Conservation (phyloP, 345 rosid species). For the Linum trigynum region DNA sequence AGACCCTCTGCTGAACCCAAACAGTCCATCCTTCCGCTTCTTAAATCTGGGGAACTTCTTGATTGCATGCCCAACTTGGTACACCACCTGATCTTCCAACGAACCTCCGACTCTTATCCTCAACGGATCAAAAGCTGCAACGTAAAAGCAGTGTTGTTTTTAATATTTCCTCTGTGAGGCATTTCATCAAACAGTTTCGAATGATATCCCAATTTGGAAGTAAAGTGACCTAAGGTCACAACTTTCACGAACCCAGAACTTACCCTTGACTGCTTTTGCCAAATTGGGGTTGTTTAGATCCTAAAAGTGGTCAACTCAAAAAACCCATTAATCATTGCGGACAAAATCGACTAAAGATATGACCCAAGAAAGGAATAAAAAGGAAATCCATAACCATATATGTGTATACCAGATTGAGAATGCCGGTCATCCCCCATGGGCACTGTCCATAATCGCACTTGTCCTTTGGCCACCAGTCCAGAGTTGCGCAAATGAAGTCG, state of each 20-base stretch:
- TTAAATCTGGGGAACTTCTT: slow-evolving; percentile 29
- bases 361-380: not conserved
- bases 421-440: slow-evolving; percentile 51
- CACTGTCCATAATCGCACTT: slow-evolving; percentile 51
- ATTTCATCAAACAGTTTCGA: not conserved
- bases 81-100: slow-evolving; percentile 43
- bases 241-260: not conserved
- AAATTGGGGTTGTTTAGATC: slow-evolving; percentile 42
- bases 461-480: slow-evolving; percentile 58
- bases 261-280: slow-evolving; percentile 45
- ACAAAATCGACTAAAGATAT: not conserved
- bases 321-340: not conserved
- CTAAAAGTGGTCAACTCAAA: slow-evolving; percentile 13
- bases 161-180: not conserved
- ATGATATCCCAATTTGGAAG: not conserved
- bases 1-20: slow-evolving; percentile 45
- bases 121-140: slow-evolving; percentile 37
- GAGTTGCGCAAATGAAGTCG: slow-evolving; percentile 45
- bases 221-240: not conserved
- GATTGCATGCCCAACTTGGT: slow-evolving; percentile 26
- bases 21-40: slow-evolving; percentile 17
- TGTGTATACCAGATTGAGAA: slow-evolving; percentile 34
- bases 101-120: slow-evolving; percentile 43
- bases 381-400: not conserved
- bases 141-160: not conserved